A percentile compares a stretch with the other conserved stretches of the same genome.
These are phyloP conservation scores for Botrytis medusae DNA, from an alignment of 2,329 filamentous ascomycete species.

Conservation along the genomic window DNA sequence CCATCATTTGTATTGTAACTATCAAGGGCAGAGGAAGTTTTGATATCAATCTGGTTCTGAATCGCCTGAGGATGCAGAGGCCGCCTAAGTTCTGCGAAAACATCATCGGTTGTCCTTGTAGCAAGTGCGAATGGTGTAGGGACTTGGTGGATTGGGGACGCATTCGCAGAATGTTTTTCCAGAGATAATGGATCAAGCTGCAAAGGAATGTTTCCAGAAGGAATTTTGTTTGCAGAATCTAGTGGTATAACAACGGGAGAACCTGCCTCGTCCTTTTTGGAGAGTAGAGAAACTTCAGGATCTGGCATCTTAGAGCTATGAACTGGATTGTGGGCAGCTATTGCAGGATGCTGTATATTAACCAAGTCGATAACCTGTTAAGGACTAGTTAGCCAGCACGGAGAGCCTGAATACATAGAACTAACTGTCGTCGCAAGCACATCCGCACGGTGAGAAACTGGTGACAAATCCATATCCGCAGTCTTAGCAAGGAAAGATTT, in stretches of 20 bases:
- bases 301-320: not conserved
- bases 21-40: not conserved
- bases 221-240: not conserved
- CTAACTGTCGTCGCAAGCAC: not conserved
- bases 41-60: not conserved
- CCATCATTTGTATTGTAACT: not conserved
- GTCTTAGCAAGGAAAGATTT: not conserved
- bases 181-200: constrained; percentile 21
- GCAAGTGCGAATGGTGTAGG: constrained; percentile 25
- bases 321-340: not conserved
- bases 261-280: not conserved
- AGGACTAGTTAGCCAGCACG: not conserved
- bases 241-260: not conserved
- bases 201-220: not conserved
- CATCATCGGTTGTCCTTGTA: constrained; percentile 33
- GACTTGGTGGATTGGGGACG: constrained; percentile 18
- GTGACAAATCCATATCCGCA: not conserved
- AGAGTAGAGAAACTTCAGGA: not conserved
- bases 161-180: constrained; percentile 27
- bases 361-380: not conserved
- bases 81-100: constrained; percentile 36
- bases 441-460: not conserved
- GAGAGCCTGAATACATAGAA: not conserved
- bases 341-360: not conserved
- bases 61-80: constrained; percentile 6